Conservation (phyloP, 1,284 basidiomycete species). For the Melampsora americana region DNA sequence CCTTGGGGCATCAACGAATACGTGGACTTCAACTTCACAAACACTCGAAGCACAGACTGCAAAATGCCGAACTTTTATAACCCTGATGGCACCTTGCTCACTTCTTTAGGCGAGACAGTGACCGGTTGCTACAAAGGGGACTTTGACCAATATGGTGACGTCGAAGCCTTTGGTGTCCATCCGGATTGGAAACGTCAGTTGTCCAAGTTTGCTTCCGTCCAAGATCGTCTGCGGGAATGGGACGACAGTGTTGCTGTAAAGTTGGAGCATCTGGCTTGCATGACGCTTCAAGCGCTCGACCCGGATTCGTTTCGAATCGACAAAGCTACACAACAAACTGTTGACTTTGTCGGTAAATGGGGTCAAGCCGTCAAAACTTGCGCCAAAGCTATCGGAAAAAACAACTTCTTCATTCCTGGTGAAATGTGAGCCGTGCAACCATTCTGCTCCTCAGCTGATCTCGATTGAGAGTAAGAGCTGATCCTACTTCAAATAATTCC, state of each 20-base stretch:
- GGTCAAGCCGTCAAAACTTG: conserved; percentile 68
- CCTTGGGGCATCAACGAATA: conserved; percentile 83
- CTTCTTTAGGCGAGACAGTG: conserved; percentile 56
- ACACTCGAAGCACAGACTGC: conserved; percentile 70
- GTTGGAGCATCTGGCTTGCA: conserved; percentile 72
- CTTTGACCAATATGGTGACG: conserved; percentile 89
- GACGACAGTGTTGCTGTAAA: conserved; percentile 69
- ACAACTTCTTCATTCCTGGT: conserved; percentile 81
- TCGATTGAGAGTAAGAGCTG: not conserved
- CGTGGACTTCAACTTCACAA: conserved; percentile 70
- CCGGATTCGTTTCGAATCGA: conserved; percentile 89
- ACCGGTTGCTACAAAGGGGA: conserved; percentile 74
- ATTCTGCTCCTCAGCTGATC: no score
- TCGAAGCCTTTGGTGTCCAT: conserved; percentile 89
- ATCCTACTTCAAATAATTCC: not conserved
- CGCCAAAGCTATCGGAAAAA: conserved; percentile 68
- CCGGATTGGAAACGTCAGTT: conserved; percentile 74
- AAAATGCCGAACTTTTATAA: conserved; percentile 72
- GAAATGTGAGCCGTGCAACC: conserved; percentile 61
- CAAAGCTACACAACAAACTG: conserved; percentile 83
- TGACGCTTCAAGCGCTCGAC: conserved; percentile 78
- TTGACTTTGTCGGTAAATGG: conserved; percentile 74
- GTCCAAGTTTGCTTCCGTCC: conserved; percentile 87
- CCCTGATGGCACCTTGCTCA: conserved; percentile 66
- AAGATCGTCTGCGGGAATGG: conserved; percentile 89